Percentiles rank a stretch among this genome's conserved stretches.
Evolutionary conservation across 768 basidiomycete species (phyloP).

Genomic region (Lactarius sanguifluus): DNA sequence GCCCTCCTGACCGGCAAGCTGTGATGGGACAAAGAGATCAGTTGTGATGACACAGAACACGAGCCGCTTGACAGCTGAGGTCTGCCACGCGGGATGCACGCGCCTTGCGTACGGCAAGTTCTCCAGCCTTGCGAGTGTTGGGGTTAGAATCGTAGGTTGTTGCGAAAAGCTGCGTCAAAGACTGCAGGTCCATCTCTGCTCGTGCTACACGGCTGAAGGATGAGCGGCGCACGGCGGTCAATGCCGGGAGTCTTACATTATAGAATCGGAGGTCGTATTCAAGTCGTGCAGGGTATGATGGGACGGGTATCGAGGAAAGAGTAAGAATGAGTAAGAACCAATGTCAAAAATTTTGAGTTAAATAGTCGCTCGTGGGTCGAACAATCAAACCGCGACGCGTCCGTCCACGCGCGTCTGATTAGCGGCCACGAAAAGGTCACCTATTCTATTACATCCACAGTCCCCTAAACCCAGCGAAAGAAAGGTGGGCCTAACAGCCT

Average conservation of each 20-base stretch:
- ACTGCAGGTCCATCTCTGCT: slow-evolving; percentile 66
- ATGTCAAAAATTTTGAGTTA: slow-evolving; percentile 9
- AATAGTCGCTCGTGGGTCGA: slow-evolving; percentile 18
- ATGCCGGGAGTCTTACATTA: slow-evolving; percentile 2
- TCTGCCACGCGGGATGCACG: slow-evolving; percentile 16
- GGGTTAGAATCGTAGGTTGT: slow-evolving; percentile 82
- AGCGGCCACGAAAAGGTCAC: background rate
- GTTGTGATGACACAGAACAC: slow-evolving; percentile 8
- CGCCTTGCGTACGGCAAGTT: slow-evolving; percentile 87
- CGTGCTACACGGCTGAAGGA: slow-evolving; percentile 2
- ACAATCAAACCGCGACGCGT: slow-evolving; percentile 29
- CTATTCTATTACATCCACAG: no score
- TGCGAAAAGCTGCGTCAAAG: slow-evolving; percentile 74
- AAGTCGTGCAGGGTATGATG: slow-evolving; percentile 20
- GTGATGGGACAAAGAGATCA: slow-evolving; percentile 24
- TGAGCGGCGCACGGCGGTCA: slow-evolving; percentile 9
- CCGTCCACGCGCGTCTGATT: slow-evolving; percentile 21
- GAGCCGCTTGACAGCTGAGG: slow-evolving; percentile 5
- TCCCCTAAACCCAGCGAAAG: no score
- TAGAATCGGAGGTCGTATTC: background rate
- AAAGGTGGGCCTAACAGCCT: background rate
- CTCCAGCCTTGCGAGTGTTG: slow-evolving; percentile 81
- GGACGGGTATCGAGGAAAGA: slow-evolving; percentile 21
- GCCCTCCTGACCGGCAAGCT: slow-evolving; percentile 82
- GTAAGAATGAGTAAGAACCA: background rate